Evolutionary conservation across 2,329 filamentous ascomycete genomes (phyloP), one percentile per base, ranked within the genome.

Genomic region (Neofusicoccum laricinum): DNA sequence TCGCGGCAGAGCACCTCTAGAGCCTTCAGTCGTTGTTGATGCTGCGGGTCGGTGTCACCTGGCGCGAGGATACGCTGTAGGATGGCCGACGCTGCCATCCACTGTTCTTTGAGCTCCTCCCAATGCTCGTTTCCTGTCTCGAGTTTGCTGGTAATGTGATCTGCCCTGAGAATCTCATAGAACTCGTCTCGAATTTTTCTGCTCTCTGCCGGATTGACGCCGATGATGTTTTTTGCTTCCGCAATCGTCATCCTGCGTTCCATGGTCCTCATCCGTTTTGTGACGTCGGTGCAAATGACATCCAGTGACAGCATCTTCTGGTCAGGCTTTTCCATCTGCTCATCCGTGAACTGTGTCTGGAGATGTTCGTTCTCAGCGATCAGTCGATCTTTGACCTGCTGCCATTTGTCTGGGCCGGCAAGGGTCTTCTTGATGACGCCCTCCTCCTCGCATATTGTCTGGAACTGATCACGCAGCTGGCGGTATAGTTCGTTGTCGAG

Each of bases 201-300:
- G 70, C 85, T 86, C 71, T 89, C 83, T 70, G 89, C 86, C 6
- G 88, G 86, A 66, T 90, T 90, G 68, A 92, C 81, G 34, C 87
- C 86, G 51, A 92, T 81, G 34, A 84, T 80, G 71, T 90, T 90
- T 74, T 92, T 93, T 4, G 90, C 90, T 65, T 93, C 88, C 1
- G 86, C 84, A 49, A 94, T 85, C 0, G 87, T 88, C 84, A 94
- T 88, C n/a, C 85, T 82, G 38, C 81, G 83, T 55, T 87, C 85
- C 64, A 86, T 73, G 12, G 80, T 86, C 70, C 91, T 86, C 81
- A 93, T 88, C 19, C 90, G 83, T 77, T 95, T 95, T 1, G 90
- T 93, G 34, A 94, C 90, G 76, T 94, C 91, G 32, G 86, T 89
- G 71, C 90, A 93, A 25, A 96, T 88, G 50, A 92, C 85, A 73